A percentile compares a stretch with the other conserved stretches of the same genome.
Evolutionary conservation across 139 green algal species (phyloP).

Genomic region (Asterochloris sp.): DNA sequence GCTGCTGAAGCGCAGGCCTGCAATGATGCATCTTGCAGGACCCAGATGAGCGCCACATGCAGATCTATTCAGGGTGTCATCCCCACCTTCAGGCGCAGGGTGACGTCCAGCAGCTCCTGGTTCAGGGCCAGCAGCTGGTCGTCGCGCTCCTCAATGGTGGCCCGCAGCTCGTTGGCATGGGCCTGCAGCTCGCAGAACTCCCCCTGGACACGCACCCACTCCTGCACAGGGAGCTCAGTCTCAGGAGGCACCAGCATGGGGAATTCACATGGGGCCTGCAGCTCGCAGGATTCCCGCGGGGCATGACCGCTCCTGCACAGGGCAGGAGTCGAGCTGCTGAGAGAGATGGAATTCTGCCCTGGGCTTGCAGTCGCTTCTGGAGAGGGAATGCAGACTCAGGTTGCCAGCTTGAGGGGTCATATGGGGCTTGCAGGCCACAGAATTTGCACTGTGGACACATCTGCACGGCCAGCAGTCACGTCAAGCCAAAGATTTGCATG

Average conservation of each 20-base stretch:
- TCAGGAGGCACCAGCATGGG: not conserved
- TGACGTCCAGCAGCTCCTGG: slow-evolving; percentile 4
- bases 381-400: not conserved
- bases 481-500: no score
- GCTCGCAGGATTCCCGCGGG: not conserved
- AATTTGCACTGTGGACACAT: no score
- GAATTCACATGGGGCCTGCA: not conserved
- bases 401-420: not conserved
- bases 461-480: no score
- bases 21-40: no score
- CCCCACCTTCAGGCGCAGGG: slow-evolving; percentile 11
- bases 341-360: not conserved
- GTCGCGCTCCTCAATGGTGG: slow-evolving; percentile 9
- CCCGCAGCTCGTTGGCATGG: slow-evolving; percentile 1
- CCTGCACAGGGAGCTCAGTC: not conserved
- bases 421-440: no score
- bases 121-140: slow-evolving; percentile 11
- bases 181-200: slow-evolving; percentile 13
- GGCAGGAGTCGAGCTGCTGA: not conserved
- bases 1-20: no score
- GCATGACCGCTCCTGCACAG: not conserved
- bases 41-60: no score
- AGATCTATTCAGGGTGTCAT: no score
- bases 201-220: slow-evolving; percentile 11
- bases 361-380: not conserved